Conservation (phyloP, 306 rosid genomes). For the Rosa rugosa region DNA sequence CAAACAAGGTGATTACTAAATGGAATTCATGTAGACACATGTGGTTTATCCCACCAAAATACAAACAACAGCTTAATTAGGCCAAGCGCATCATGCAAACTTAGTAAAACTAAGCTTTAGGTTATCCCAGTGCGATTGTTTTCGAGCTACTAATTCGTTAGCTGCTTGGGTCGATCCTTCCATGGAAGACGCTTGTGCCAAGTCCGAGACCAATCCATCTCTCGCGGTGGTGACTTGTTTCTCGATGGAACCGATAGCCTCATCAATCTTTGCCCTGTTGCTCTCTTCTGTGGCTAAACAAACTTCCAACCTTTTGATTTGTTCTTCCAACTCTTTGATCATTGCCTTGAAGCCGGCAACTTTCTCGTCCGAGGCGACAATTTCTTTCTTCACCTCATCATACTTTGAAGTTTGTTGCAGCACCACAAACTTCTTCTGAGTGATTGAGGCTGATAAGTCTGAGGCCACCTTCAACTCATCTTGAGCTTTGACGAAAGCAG, state of each 20-base stretch:
- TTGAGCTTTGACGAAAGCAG: neutral
- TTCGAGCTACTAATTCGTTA: neutral
- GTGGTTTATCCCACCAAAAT: too few species aligned
- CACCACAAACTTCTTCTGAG: neutral
- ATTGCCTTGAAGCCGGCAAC: neutral
- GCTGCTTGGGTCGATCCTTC: neutral
- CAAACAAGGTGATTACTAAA: too few species aligned
- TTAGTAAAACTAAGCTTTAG: neutral
- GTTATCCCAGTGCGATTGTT: neutral
- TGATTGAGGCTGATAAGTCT: neutral
- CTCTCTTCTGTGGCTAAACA: neutral
- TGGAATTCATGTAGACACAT: too few species aligned
- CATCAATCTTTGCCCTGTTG: neutral
- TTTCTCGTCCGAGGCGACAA: neutral
- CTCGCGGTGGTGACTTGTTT: neutral
- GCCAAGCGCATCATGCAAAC: too few species aligned
- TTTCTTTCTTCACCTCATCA: neutral
- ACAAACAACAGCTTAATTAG: too few species aligned
- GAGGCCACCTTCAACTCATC: neutral
- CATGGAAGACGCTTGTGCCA: conserved; percentile 2
- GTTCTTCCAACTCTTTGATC: neutral
- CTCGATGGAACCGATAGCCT: neutral
- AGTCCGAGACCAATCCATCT: neutral
- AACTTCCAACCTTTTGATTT: neutral
- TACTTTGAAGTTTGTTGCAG: neutral